Percentiles rank a stretch among this genome's conserved stretches.
Evolutionary conservation across 108 stramenopile species (phyloP).

Genomic region (Bacterosira constricta): DNA sequence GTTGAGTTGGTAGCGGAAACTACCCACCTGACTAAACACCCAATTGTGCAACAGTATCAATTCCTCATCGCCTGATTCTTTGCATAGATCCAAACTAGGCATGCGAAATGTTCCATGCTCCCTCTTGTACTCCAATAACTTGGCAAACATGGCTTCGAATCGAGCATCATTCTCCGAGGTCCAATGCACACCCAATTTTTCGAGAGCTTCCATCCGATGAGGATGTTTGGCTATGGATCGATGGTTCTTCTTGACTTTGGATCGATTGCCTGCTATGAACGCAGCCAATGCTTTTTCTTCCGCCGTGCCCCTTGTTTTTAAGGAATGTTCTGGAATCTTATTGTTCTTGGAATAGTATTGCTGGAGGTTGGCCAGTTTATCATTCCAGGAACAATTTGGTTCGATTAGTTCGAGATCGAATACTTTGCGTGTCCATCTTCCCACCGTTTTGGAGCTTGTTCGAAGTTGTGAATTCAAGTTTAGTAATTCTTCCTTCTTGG

Average conservation of each 20-base stretch:
- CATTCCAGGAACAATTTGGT: conserved; percentile 30
- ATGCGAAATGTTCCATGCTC: conserved; percentile 43
- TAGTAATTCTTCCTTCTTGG: conserved; percentile 27
- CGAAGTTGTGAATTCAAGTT: conserved; percentile 11
- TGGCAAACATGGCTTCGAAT: conserved; percentile 48
- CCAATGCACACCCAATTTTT: conserved; percentile 27
- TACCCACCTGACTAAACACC: conserved; percentile 40
- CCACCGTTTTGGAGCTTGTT: conserved; percentile 24
- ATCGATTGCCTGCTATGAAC: conserved; percentile 17
- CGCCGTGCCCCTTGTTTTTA: conserved; percentile 3
- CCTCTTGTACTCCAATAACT: conserved; percentile 36
- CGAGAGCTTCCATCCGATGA: conserved; percentile 26
- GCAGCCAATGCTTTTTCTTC: conserved; percentile 22
- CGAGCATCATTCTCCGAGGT: conserved; percentile 33
- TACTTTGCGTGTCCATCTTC: conserved; percentile 41
- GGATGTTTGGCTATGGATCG: conserved; percentile 15
- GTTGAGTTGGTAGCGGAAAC: conserved; percentile 38
- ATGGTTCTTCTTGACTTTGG: conserved; percentile 30
- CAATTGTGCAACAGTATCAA: conserved; percentile 40
- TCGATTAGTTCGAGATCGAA: conserved; percentile 40
- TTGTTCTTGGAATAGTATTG: conserved; percentile 19
- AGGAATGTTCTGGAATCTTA: conserved; percentile 10
- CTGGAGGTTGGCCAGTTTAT: conserved; percentile 20
- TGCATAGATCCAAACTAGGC: conserved; percentile 34
- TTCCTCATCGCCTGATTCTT: conserved; percentile 39